Conservation (phyloP, 805 yeast species). For the Lipomyces kockii region DNA sequence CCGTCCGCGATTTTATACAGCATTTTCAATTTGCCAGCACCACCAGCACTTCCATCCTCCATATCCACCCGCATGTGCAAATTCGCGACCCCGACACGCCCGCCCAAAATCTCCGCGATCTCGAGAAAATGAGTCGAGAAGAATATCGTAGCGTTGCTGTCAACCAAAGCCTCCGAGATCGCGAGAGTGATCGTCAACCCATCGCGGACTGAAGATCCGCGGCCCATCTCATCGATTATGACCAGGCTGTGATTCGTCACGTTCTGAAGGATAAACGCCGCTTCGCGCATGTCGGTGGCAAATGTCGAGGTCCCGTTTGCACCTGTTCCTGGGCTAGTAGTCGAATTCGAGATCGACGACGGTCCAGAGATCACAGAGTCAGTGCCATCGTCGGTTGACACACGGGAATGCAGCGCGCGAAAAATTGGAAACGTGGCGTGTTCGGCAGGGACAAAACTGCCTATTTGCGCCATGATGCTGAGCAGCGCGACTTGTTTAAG, state of each 20-base stretch:
- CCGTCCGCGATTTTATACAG: slow-evolving; percentile 30
- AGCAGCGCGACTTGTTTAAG: slow-evolving; percentile 57
- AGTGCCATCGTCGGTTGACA: slow-evolving; percentile 24
- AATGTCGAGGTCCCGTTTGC: slow-evolving; percentile 50
- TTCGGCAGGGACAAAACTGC: slow-evolving; percentile 48
- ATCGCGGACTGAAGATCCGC: slow-evolving; percentile 57
- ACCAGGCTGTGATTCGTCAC: slow-evolving; percentile 47
- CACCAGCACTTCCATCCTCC: slow-evolving; percentile 9
- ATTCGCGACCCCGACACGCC: slow-evolving; percentile 47
- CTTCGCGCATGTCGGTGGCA: slow-evolving; percentile 55
- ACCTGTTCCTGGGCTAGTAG: slow-evolving; percentile 48
- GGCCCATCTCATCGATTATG: slow-evolving; percentile 60
- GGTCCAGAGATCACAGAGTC: slow-evolving; percentile 50
- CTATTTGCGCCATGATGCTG: slow-evolving; percentile 61
- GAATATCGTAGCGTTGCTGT: slow-evolving; percentile 45
- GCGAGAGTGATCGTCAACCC: slow-evolving; percentile 59
- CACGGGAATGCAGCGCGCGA: slow-evolving; percentile 17
- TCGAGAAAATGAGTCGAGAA: slow-evolving; percentile 55
- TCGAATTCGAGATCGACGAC: slow-evolving; percentile 48
- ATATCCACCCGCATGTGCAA: slow-evolving; percentile 47
- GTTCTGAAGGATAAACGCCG: slow-evolving; percentile 52
- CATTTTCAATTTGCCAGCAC: slow-evolving; percentile 21
- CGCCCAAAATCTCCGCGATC: slow-evolving; percentile 47
- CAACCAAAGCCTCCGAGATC: slow-evolving; percentile 48
- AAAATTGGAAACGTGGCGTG: slow-evolving; percentile 38